These are phyloP conservation scores for Boletus semigastroideus DNA, from an alignment of 1,284 basidiomycete genomes.

Conservation along the genomic window DNA sequence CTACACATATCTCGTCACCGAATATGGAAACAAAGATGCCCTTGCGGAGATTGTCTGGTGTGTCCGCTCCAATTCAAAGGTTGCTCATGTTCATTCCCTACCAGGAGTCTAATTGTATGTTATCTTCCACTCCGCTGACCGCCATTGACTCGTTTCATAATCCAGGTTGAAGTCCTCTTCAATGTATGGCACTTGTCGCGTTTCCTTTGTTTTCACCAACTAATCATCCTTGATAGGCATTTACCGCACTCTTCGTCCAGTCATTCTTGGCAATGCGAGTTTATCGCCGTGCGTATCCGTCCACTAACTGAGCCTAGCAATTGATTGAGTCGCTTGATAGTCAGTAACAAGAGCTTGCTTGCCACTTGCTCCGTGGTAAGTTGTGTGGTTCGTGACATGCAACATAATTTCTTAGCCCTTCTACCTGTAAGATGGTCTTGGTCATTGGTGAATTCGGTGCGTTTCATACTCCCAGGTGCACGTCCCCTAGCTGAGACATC, in stretches of 20 bases:
- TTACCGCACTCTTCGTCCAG: slow-evolving; percentile 41
- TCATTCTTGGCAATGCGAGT: slow-evolving; percentile 36
- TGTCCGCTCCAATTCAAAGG: slow-evolving; percentile 9
- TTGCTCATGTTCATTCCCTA: background rate
- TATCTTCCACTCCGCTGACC: background rate
- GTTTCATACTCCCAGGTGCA: slow-evolving; percentile 10
- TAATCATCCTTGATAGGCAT: slow-evolving; percentile 23
- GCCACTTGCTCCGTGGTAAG: slow-evolving; percentile 29
- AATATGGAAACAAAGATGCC: slow-evolving; percentile 27
- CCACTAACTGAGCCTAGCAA: background rate
- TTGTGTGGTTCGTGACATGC: background rate
- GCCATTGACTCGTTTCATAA: slow-evolving; percentile 1
- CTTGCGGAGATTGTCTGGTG: slow-evolving; percentile 50
- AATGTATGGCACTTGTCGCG: slow-evolving; percentile 23
- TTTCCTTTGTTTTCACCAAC: background rate
- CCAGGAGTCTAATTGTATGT: slow-evolving; percentile 51
- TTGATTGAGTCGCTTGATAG: slow-evolving; percentile 10
- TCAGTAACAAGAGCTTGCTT: slow-evolving; percentile 31
- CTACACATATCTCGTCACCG: slow-evolving; percentile 46
- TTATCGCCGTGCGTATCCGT: slow-evolving; percentile 26
- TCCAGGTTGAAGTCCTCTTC: slow-evolving; percentile 41
- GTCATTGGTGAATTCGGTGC: slow-evolving; percentile 54
- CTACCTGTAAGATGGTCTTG: slow-evolving; percentile 30
- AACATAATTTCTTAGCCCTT: background rate
- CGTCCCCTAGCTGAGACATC: slow-evolving; percentile 6